Conservation (phyloP, 2,329 filamentous ascomycete species). For the Nemania sp. region DNA sequence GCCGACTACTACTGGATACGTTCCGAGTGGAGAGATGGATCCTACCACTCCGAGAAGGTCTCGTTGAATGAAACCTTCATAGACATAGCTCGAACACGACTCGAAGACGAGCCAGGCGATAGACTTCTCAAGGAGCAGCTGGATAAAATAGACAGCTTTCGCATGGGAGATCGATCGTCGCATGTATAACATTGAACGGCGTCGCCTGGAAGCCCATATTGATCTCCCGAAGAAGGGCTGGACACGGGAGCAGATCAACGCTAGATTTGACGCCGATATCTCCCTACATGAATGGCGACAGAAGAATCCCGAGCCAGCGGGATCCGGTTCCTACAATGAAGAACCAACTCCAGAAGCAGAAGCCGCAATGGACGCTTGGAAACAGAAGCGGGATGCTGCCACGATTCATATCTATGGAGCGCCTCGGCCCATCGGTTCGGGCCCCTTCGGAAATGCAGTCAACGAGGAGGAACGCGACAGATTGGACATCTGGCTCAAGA, state of each 20-base stretch:
- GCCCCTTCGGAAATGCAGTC: too few relatives aligned
- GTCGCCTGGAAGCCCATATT: neutral
- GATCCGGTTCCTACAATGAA: neutral
- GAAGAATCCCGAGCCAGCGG: neutral
- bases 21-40: neutral
- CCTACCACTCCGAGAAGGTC: neutral
- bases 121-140: neutral
- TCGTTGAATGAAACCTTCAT: neutral
- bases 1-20: neutral
- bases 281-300: neutral
- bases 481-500: neutral
- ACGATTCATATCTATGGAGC: neutral
- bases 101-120: neutral
- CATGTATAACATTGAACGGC: neutral
- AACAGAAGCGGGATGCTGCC: neutral
- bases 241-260: neutral
- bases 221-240: neutral
- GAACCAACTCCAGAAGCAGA: neutral
- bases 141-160: neutral
- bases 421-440: neutral
- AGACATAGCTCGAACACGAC: neutral
- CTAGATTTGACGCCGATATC: neutral
- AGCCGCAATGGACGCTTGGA: neutral
- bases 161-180: neutral
- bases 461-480: neutral